Conservation (phyloP, 2,329 filamentous ascomycete genomes). For the Nigrograna mackinnonii region DNA sequence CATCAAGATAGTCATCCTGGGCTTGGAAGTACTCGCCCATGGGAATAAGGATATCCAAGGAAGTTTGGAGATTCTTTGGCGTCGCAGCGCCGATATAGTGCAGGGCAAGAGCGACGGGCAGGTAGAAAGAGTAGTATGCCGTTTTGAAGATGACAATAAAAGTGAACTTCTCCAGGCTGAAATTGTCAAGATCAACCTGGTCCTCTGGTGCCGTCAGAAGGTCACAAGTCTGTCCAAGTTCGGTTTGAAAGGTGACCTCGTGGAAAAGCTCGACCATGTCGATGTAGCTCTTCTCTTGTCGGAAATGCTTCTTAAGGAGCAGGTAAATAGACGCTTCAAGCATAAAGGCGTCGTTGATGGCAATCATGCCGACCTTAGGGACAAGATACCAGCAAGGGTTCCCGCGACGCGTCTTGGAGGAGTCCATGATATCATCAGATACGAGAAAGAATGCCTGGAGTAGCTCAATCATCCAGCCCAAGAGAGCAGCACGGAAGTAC, state of each 20-base stretch:
- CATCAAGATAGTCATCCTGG: constrained; percentile 98
- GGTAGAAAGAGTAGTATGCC: constrained; percentile 98
- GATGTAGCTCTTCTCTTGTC: constrained; percentile 81
- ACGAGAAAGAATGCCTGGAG: constrained; percentile 99
- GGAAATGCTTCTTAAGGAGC: constrained; percentile 93
- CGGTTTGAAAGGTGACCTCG: constrained; percentile 90
- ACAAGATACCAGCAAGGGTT: constrained; percentile 96
- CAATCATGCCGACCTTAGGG: constrained; percentile 87
- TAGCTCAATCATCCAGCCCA: constrained; percentile 98
- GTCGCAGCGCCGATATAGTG: constrained; percentile 85
- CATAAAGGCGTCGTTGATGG: constrained; percentile 98
- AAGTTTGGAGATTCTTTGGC: constrained; percentile 83
- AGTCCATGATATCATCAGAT: constrained; percentile 98
- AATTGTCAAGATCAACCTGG: constrained; percentile 89
- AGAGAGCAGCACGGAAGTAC: constrained; percentile 83
- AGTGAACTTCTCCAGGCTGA: constrained; percentile 90
- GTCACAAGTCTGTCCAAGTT: constrained; percentile 93
- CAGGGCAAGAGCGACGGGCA: constrained; percentile 89
- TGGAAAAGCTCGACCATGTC: constrained; percentile 97
- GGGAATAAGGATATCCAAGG: constrained; percentile 90
- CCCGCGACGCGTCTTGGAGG: constrained; percentile 90
- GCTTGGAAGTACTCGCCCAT: constrained; percentile 99
- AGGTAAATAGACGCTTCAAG: constrained; percentile 89
- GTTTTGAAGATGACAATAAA: constrained; percentile 99
- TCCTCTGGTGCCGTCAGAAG: constrained; percentile 95